A percentile compares a stretch with the other conserved stretches of the same genome.
These are phyloP conservation scores for Starmerella vaccinii DNA, from an alignment of 805 yeast genomes.

Conservation along the genomic window DNA sequence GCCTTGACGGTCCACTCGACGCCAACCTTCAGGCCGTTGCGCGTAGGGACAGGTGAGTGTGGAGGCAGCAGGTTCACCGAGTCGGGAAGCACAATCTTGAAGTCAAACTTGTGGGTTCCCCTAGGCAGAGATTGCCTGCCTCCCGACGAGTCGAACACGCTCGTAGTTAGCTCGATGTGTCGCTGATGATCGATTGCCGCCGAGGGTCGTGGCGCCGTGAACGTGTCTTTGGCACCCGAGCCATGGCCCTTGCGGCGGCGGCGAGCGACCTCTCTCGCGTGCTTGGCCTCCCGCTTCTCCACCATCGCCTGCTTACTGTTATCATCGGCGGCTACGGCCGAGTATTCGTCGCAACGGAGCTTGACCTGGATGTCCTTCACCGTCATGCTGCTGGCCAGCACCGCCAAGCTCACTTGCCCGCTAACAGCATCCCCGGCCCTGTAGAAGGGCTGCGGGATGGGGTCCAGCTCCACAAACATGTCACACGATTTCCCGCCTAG, in stretches of 20 bases:
- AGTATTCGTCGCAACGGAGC: conserved; percentile 12
- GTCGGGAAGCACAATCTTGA: conserved; percentile 7
- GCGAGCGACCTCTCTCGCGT: not conserved
- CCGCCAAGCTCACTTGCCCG: not conserved
- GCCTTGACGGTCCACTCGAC: conserved; percentile 10
- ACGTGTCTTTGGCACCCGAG: not conserved
- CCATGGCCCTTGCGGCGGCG: not conserved
- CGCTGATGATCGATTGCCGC: not conserved
- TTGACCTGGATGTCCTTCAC: conserved; percentile 10
- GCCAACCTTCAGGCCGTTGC: conserved; percentile 8
- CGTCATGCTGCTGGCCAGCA: not conserved
- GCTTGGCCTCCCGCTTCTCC: conserved; percentile 2
- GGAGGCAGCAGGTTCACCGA: conserved; percentile 7
- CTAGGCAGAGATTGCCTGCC: not conserved
- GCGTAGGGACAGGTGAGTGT: conserved; percentile 1
- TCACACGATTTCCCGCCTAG: not conserved
- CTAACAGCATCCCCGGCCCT: conserved; percentile 4
- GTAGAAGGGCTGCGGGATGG: conserved; percentile 5
- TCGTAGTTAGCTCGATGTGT: conserved; percentile 3
- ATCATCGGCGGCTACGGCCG: not conserved
- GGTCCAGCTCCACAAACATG: not conserved
- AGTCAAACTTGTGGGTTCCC: conserved; percentile 5
- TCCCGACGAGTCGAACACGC: not conserved
- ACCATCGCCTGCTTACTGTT: not conserved
- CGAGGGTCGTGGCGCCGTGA: not conserved